Evolutionary conservation across 331 rosid species (phyloP).

Genomic region (Cydonia oblonga): DNA sequence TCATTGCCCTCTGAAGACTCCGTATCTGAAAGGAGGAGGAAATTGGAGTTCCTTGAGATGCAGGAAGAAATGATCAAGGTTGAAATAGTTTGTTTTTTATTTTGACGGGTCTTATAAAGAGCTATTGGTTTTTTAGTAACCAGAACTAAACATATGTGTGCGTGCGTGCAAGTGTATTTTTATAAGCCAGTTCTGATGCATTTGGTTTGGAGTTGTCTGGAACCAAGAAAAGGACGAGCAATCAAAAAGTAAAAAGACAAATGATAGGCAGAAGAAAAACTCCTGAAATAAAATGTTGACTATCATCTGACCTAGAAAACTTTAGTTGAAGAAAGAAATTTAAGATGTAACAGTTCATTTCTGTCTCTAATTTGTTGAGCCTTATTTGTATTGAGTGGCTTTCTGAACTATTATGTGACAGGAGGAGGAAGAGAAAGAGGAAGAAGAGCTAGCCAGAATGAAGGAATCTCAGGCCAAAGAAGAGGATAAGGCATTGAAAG

Average conservation of each 20-base stretch:
- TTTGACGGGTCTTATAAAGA: not conserved
- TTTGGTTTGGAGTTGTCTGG: not conserved
- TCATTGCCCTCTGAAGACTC: conserved; percentile 85
- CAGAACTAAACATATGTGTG: not conserved
- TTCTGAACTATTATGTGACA: conserved; percentile 19
- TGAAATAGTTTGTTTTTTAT: not conserved
- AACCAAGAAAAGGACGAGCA: not conserved
- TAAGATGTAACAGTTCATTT: conserved; percentile 1
- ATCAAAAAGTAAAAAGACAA: not conserved
- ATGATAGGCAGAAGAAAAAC: not conserved
- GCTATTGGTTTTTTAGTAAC: conserved; percentile 11
- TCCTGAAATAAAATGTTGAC: not conserved
- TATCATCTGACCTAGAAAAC: conserved; percentile 7
- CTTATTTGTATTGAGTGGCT: not conserved
- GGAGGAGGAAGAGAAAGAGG: conserved; percentile 80
- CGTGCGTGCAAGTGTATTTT: not conserved
- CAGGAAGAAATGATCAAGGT: conserved; percentile 96
- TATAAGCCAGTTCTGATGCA: conserved; percentile 3
- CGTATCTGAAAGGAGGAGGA: conserved; percentile 89
- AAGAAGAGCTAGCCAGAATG: conserved; percentile 54
- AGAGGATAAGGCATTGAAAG: conserved; percentile 66
- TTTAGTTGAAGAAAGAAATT: conserved; percentile 8
- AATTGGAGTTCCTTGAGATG: conserved; percentile 84
- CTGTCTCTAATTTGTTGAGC: not conserved
- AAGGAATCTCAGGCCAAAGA: conserved; percentile 37